Percentiles rank a stretch among this genome's conserved stretches.
phyloP scores from a whole-genome alignment of 2,329 filamentous ascomycete genomes.

The Cytospora piceae region DNA sequence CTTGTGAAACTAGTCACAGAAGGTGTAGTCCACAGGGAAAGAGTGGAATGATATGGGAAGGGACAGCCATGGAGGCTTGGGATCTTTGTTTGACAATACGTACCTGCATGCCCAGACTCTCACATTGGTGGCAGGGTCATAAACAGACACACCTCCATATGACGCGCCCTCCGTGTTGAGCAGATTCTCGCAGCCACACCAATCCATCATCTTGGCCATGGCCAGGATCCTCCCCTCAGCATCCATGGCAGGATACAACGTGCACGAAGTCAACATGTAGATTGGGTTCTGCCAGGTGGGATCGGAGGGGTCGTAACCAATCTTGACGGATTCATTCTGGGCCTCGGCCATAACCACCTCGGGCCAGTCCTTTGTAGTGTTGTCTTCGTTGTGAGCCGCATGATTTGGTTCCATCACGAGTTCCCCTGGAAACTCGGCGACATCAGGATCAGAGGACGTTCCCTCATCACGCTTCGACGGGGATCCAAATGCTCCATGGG shows the following conservation, averaged over 20 bases:
- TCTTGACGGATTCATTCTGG: background rate
- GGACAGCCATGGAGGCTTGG: too few species aligned
- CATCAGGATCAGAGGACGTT: background rate
- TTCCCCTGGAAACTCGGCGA: background rate
- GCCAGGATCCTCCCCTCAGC: background rate
- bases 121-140: too few species aligned
- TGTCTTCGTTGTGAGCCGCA: background rate
- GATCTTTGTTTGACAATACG: too few species aligned
- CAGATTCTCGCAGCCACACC: slow-evolving; percentile 7
- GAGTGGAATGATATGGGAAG: too few species aligned
- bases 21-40: too few species aligned
- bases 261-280: background rate
- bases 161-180: background rate
- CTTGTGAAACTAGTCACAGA: too few species aligned
- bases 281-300: background rate
- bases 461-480: background rate
- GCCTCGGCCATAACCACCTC: background rate
- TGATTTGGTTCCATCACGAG: background rate
- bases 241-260: too few species aligned
- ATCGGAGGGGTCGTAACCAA: background rate
- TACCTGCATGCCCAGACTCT: too few species aligned
- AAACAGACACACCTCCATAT: too few species aligned
- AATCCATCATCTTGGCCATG: slow-evolving; percentile 13
- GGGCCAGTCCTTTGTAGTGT: background rate
- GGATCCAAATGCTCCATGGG: background rate